Evolutionary conservation across 345 rosid species (phyloP).

Genomic region (Cardamine chenopodiifolia): DNA sequence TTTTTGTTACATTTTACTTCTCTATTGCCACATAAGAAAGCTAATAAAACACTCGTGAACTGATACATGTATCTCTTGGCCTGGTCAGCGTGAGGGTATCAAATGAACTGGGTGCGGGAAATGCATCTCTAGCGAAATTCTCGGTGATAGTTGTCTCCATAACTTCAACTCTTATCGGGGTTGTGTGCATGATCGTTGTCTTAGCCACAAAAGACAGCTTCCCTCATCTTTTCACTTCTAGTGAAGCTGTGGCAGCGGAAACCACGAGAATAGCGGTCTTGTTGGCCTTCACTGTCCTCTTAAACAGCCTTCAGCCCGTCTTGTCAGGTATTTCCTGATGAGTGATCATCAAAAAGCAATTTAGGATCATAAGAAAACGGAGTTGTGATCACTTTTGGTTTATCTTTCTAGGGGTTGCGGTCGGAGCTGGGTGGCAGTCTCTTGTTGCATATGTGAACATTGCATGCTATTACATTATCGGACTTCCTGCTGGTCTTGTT

Average conservation of each 20-base stretch:
- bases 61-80: not conserved
- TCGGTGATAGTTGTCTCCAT: slow-evolving; percentile 73
- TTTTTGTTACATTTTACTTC: not conserved
- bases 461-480: slow-evolving; percentile 78
- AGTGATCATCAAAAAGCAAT: not conserved
- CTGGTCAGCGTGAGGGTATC: slow-evolving; percentile 80
- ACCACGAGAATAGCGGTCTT: slow-evolving; percentile 69
- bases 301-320: slow-evolving; percentile 91
- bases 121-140: slow-evolving; percentile 63
- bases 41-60: not conserved
- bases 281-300: slow-evolving; percentile 71
- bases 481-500: slow-evolving; percentile 82
- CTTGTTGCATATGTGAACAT: slow-evolving; percentile 83
- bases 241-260: slow-evolving; percentile 74
- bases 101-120: slow-evolving; percentile 86
- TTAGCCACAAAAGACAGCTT: slow-evolving; percentile 61
- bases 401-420: slow-evolving; percentile 68
- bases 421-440: slow-evolving; percentile 98
- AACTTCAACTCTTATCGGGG: slow-evolving; percentile 67
- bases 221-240: slow-evolving; percentile 80
- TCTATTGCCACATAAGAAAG: not conserved
- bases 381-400: slow-evolving; percentile 1
- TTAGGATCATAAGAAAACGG: not conserved
- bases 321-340: slow-evolving; percentile 61
- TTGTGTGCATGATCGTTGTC: slow-evolving; percentile 62